Conservation (phyloP, 345 rosid genomes). For the Sonneratia alba region DNA sequence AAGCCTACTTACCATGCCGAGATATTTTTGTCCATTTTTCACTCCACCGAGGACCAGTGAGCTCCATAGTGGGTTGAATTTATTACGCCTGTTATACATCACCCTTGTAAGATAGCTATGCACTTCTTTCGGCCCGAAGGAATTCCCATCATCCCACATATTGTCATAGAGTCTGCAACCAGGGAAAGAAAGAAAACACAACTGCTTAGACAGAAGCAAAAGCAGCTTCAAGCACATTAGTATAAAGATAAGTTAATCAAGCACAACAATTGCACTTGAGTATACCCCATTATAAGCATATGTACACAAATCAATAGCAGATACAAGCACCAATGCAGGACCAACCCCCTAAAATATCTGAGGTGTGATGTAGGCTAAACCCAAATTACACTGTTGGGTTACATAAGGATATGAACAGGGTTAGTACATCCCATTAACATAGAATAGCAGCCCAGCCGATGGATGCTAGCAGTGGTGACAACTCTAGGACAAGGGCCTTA, state of each 20-base stretch:
- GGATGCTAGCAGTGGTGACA: not conserved
- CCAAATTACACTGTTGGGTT: too few relatives aligned
- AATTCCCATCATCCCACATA: constrained; percentile 99
- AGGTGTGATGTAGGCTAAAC: too few relatives aligned
- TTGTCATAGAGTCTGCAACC: constrained; percentile 75
- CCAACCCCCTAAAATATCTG: too few relatives aligned
- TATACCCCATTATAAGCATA: too few relatives aligned
- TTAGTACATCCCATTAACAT: too few relatives aligned
- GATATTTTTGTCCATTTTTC: constrained; percentile 85
- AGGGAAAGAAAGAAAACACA: constrained; percentile 9
- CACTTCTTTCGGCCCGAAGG: constrained; percentile 97
- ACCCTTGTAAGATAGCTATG: constrained; percentile 89
- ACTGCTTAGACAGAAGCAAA: not conserved
- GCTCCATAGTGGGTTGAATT: constrained; percentile 94
- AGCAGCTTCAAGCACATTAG: constrained; percentile 7
- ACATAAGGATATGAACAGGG: too few relatives aligned
- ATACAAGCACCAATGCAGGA: too few relatives aligned
- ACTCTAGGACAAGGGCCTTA: too few relatives aligned
- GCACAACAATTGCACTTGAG: too few relatives aligned
- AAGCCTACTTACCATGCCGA: constrained; percentile 60
- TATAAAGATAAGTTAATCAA: too few relatives aligned
- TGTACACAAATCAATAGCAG: too few relatives aligned
- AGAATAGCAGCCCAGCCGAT: not conserved
- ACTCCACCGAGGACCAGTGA: constrained; percentile 94
- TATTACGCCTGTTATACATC: constrained; percentile 95